Percentiles rank a stretch among this genome's conserved stretches.
Conservation (phyloP, 768 basidiomycete genomes). For the Rossbeevera mucosa region DNA sequence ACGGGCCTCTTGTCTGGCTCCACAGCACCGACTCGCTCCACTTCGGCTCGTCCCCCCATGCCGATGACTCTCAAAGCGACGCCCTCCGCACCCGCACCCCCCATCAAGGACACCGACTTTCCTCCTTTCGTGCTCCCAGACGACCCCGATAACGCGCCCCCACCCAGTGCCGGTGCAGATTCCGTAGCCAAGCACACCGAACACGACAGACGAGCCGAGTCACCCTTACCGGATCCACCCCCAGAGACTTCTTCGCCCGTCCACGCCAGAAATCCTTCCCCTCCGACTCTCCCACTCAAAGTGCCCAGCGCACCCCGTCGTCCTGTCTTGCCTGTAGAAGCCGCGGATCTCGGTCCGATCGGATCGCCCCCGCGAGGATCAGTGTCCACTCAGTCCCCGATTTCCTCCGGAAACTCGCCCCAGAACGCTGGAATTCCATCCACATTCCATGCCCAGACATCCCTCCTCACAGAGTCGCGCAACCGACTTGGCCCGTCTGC, state of each 20-base stretch:
- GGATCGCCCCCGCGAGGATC: conserved; percentile 67
- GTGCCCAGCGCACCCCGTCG: conserved; percentile 47
- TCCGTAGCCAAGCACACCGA: conserved; percentile 5
- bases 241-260: conserved; percentile 10
- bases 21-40: conserved; percentile 60
- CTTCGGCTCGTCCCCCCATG: conserved; percentile 54
- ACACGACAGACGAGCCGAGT: conserved; percentile 7
- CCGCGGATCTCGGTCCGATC: conserved; percentile 73
- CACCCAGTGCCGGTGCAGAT: conserved; percentile 6
- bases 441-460: conserved; percentile 74
- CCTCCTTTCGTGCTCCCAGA: conserved; percentile 65
- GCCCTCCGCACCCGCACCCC: conserved; percentile 75
- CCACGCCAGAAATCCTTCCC: conserved; percentile 34
- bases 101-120: conserved; percentile 72
- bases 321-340: conserved; percentile 31
- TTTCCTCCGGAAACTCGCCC: conserved; percentile 31
- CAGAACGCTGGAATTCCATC: conserved; percentile 49
- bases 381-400: conserved; percentile 51
- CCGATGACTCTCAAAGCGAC: conserved; percentile 66
- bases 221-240: conserved; percentile 1
- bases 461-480: conserved; percentile 35
- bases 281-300: conserved; percentile 52
- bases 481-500: conserved; percentile 28
- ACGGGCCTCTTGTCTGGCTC: conserved; percentile 45
- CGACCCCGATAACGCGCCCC: conserved; percentile 36